phyloP scores from a whole-genome alignment of 352 stramenopile species.

The Elongisporangium undulatum region DNA sequence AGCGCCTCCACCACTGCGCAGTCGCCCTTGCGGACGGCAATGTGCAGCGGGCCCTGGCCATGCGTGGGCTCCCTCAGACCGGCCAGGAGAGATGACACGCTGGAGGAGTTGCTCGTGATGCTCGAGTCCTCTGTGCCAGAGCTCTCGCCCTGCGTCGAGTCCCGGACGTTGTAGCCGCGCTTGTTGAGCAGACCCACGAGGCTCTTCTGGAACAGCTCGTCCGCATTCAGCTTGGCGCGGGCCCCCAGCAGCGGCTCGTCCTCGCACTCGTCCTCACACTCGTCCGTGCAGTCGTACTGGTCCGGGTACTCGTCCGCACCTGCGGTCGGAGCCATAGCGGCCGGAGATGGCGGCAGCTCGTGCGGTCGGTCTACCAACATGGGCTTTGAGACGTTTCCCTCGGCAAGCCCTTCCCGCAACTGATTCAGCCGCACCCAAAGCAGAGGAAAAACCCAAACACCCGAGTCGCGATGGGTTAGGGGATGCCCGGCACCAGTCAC shows the following conservation, averaged over 20 bases:
- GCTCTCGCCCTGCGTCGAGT: constrained; percentile 46
- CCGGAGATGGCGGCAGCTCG: background rate
- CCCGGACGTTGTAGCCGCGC: constrained; percentile 77
- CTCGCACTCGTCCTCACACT: background rate
- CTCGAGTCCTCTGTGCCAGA: constrained; percentile 45
- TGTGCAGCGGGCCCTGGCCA: constrained; percentile 72
- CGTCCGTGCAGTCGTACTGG: constrained; percentile 2
- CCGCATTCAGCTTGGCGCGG: constrained; percentile 19
- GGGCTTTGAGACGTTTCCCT: background rate
- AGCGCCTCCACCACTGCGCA: constrained; percentile 65
- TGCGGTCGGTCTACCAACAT: background rate
- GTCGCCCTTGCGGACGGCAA: constrained; percentile 72
- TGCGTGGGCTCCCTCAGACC: constrained; percentile 67
- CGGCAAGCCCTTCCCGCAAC: background rate
- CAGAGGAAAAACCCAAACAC: background rate
- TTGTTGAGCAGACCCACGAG: constrained; percentile 78
- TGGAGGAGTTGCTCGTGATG: constrained; percentile 55
- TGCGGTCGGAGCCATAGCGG: background rate
- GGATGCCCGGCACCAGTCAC: background rate
- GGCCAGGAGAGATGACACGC: constrained; percentile 66
- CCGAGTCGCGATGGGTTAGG: background rate
- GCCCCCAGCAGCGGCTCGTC: constrained; percentile 7
- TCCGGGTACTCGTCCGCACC: background rate
- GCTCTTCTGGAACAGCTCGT: constrained; percentile 66
- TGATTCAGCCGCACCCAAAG: background rate